Evolutionary conservation across 2,329 filamentous ascomycete genomes (phyloP), one percentile per base, ranked within the genome.

Genomic region (Microdochium bolleyi): DNA sequence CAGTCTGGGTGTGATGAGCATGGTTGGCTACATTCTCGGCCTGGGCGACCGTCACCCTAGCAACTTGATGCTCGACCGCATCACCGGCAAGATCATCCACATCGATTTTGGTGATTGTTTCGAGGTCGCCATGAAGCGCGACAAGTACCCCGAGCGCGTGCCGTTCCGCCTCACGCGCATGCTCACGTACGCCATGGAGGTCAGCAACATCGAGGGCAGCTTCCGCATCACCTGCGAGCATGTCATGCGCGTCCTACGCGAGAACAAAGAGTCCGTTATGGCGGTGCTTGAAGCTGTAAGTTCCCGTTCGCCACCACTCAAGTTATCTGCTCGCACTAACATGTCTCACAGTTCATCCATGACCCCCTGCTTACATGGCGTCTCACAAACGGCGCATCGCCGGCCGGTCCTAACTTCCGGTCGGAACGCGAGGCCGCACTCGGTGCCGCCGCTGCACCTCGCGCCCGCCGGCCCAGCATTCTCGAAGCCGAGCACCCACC

Each of bases 91-190:
- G 75, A 94, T 99, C 57, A 87, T 99, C 59, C 94, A 99, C 67
- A 97, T 99, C 62, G 94, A 99, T 75, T 99, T 99, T 64, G 95
- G 94, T 61, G 94, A 99, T 73, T 99, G 94, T 69, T 99, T 99
- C 73, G 94, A 99, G 70, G 90, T 99, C 51, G 94, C 95, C 24
- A 99, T 96, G 92, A 95, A 99, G 74, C 88, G 95, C 60, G 95
- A 99, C 71, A 99, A 99, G 70, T 99, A 96, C 66, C 94, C 94
- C 0, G 94, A 99, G 71, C 80, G 92, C 51, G 94, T 99, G 54
- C 95, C 94, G 0, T 99, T 99, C 88, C 87, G 95, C 54, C 78
- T 99, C 49, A 99, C 94, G 2, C 84, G 94, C 60, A 99, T 99
- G 94, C 83, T 99, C 71, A 99, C 95, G 0, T 99, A 96, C 67